phyloP scores from a whole-genome alignment of 805 yeast species.

The Torulaspora franciscae region DNA sequence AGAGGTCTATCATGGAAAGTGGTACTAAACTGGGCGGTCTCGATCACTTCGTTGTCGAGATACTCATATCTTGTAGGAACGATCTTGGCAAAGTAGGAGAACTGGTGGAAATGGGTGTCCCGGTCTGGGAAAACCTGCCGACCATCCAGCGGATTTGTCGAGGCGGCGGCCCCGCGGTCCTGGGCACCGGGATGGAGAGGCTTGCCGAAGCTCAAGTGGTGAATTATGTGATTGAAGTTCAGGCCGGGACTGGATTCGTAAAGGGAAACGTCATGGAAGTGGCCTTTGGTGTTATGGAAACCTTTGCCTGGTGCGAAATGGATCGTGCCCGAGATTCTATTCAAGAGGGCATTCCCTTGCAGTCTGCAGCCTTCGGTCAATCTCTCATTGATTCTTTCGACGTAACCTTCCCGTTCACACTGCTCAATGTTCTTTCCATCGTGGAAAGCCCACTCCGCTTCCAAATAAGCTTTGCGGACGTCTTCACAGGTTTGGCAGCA shows the following conservation, averaged over 20 bases:
- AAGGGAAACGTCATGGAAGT: conserved; percentile 79
- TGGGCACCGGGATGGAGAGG: conserved; percentile 14
- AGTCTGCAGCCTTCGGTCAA: conserved; percentile 85
- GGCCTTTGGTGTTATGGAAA: conserved; percentile 50
- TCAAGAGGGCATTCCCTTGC: conserved; percentile 70
- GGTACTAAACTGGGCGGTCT: conserved; percentile 86
- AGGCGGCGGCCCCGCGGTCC: conserved; percentile 41
- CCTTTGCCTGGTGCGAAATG: conserved; percentile 97
- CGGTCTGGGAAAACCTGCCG: conserved; percentile 32
- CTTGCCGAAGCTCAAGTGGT: conserved; percentile 78
- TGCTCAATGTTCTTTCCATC: conserved; percentile 86
- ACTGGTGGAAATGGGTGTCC: conserved; percentile 55
- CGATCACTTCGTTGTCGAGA: conserved; percentile 45
- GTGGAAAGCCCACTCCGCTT: conserved; percentile 77
- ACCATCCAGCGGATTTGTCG: conserved; percentile 66
- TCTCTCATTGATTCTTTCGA: conserved; percentile 51
- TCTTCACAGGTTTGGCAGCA: conserved; percentile 87
- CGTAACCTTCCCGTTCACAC: conserved; percentile 87
- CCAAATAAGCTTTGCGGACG: conserved; percentile 74
- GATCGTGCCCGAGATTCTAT: conserved; percentile 82
- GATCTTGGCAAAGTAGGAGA: conserved; percentile 78
- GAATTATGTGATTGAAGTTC: conserved; percentile 70
- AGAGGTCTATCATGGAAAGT: conserved; percentile 85
- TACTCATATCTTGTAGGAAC: conserved; percentile 84
- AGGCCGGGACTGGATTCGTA: conserved; percentile 56